These are phyloP conservation scores for Kentomonas sorsogonicus DNA, from an alignment of 208 protist species.

Conservation along the genomic window DNA sequence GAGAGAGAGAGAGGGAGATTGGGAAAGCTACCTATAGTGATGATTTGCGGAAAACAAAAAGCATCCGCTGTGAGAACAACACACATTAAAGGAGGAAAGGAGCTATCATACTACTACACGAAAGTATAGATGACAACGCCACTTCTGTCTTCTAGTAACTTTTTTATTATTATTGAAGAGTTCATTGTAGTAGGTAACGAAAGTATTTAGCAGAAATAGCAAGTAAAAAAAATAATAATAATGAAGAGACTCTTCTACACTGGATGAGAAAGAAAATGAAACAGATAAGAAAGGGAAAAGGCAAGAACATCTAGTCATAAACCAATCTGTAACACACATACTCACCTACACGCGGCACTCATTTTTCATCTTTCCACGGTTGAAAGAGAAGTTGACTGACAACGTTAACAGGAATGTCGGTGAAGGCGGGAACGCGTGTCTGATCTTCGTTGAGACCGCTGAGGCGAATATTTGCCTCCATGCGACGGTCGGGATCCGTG, in stretches of 20 bases:
- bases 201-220: neutral
- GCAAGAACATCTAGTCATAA: no score
- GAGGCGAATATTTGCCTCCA: constrained; percentile 40
- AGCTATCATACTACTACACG: no score
- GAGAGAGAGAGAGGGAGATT: no score
- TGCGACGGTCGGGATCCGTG: constrained; percentile 60
- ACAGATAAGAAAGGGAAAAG: neutral
- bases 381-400: constrained; percentile 72
- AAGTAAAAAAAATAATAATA: constrained; percentile 5
- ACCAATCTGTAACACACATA: no score
- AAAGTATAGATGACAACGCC: neutral
- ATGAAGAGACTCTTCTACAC: neutral
- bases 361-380: constrained; percentile 45
- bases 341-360: neutral
- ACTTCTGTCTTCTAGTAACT: neutral
- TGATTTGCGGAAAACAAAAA: no score
- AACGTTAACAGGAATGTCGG: constrained; percentile 79
- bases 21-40: no score
- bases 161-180: neutral
- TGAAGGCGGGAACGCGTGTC: constrained; percentile 67
- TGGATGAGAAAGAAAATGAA: neutral
- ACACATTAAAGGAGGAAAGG: no score
- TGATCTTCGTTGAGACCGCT: constrained; percentile 40
- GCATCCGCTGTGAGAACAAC: no score
- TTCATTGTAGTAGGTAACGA: neutral